Evolutionary conservation across 495 filamentous ascomycete species (phyloP).

Genomic region (Penicillium chermesinum): DNA sequence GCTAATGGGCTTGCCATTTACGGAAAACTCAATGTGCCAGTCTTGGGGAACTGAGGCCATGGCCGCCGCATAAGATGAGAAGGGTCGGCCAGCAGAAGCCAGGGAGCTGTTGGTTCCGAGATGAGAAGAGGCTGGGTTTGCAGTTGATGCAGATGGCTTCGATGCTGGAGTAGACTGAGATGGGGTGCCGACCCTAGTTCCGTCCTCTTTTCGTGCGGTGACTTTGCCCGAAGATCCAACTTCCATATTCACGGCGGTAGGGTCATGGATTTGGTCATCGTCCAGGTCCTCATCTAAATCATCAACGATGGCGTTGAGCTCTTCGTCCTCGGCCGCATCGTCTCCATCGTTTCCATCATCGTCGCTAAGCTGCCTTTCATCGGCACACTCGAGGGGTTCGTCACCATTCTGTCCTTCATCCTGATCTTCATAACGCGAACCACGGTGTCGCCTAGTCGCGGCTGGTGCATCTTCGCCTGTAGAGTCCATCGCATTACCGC

Average conservation of each 20-base stretch:
- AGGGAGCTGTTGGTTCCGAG: slow-evolving; percentile 35
- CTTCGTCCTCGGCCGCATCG: slow-evolving; percentile 61
- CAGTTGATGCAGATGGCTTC: slow-evolving; percentile 42
- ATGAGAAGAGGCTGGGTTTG: slow-evolving; percentile 23
- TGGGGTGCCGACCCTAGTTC: slow-evolving; percentile 83
- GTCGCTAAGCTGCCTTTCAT: slow-evolving; percentile 82
- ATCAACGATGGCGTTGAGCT: slow-evolving; percentile 81
- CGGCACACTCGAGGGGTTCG: slow-evolving; percentile 85
- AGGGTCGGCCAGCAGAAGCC: slow-evolving; percentile 42
- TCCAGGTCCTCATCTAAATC: slow-evolving; percentile 88
- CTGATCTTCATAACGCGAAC: slow-evolving; percentile 47
- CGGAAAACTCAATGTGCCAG: slow-evolving; percentile 97
- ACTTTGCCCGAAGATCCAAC: slow-evolving; percentile 86
- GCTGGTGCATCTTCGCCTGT: slow-evolving; percentile 21
- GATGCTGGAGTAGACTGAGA: slow-evolving; percentile 54
- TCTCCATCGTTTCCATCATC: slow-evolving; percentile 65
- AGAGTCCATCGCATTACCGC: slow-evolving; percentile 9
- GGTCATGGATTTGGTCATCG: slow-evolving; percentile 65
- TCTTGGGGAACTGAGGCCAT: slow-evolving; percentile 71
- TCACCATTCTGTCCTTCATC: slow-evolving; percentile 48
- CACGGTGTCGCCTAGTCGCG: slow-evolving; percentile 48
- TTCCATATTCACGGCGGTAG: slow-evolving; percentile 88
- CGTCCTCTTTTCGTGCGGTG: slow-evolving; percentile 95
- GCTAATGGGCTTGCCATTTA: slow-evolving; percentile 74
- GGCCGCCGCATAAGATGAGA: slow-evolving; percentile 76